Evolutionary conservation across 2,329 filamentous ascomycete genomes (phyloP), one percentile per base, ranked within the genome.

Genomic region (Pestalotiopsis sp.): DNA sequence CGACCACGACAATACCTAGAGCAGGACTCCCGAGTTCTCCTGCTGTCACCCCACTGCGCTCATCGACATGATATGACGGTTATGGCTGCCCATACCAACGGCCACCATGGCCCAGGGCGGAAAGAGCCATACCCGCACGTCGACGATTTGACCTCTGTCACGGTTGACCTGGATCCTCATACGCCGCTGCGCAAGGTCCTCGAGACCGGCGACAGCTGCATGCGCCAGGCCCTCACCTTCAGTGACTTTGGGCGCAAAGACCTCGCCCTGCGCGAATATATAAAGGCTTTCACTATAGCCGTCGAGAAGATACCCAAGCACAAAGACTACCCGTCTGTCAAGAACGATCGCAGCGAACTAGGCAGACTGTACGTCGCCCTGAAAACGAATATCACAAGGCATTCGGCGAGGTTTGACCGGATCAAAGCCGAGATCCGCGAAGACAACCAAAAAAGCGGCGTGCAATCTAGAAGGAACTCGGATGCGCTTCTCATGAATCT

Each of bases 231-330:
- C 49, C 87, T 90, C 71, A 87, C 86, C 66, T 84, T 86, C 68
- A 84, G 90, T 69, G 87, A 88, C 70, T 91, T 92, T 80, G 83
- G 88, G 31, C 85, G 90, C 45, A 89, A 90, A 4, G 94, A 96
- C 76, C 80, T 90, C 49, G 95, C 95, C 3, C 91, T 97, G 67
- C 89, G 92, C 72, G 93, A 97, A 70, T 98, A 95, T 76, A 87
- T 98, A 69, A 89, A 91, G 71, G 93, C 95, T 12, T 94, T 88
- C 69, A 90, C 94, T 68, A 92, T 98, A 67, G 88, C 92, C 14
- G 86, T 94, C 65, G 90, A 95, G 68, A 83, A 91, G 57, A 91
- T 98, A 31, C 92, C 93, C 2, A 86, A 85, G 45, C 94, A 97
- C 78, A 89, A 87, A 68, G 93, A 95, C 71, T 97, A 90, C 78